Conservation (phyloP, 75 land plant genomes). For the Isoetes taiwanensis region DNA sequence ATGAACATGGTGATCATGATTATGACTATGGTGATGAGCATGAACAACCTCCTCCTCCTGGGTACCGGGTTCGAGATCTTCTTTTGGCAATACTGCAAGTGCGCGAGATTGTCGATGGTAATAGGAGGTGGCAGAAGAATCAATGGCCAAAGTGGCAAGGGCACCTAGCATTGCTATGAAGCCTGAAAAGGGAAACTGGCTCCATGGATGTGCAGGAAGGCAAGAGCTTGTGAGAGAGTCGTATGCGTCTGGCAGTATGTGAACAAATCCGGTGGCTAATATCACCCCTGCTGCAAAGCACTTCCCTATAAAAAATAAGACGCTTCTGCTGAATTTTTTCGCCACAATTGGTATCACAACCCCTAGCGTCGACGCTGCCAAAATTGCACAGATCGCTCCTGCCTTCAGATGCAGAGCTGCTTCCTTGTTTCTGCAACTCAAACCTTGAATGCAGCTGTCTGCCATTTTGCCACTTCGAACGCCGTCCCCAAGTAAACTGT, state of each 20-base stretch:
- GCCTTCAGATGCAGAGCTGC: constrained; percentile 20
- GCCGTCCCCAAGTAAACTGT: too few relatives aligned
- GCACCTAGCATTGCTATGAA: constrained; percentile 52
- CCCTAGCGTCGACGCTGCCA: constrained; percentile 25
- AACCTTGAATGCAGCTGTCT: too few relatives aligned
- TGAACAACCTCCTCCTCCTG: not conserved
- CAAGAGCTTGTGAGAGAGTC: constrained; percentile 18
- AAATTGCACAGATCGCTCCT: constrained; percentile 21
- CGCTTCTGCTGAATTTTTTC: constrained; percentile 13
- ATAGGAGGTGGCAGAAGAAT: constrained; percentile 28
- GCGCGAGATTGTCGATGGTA: constrained; percentile 14
- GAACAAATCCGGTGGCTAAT: constrained; percentile 45
- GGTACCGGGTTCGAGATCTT: not conserved
- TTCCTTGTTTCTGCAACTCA: constrained; percentile 2
- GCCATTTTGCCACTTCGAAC: too few relatives aligned
- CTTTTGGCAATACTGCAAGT: constrained; percentile 6
- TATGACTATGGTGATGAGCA: constrained; percentile 53
- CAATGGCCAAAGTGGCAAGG: constrained; percentile 32
- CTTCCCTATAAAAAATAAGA: constrained; percentile 30
- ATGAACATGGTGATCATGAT: constrained; percentile 11
- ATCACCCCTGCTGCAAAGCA: constrained; percentile 58
- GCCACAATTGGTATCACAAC: constrained; percentile 35
- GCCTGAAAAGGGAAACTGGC: constrained; percentile 42
- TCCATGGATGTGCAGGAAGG: constrained; percentile 26
- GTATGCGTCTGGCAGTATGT: constrained; percentile 43